Base-by-base conservation (phyloP, 192 early-diverging fungal genomes). In the Chytriomyces confervae region DNA sequence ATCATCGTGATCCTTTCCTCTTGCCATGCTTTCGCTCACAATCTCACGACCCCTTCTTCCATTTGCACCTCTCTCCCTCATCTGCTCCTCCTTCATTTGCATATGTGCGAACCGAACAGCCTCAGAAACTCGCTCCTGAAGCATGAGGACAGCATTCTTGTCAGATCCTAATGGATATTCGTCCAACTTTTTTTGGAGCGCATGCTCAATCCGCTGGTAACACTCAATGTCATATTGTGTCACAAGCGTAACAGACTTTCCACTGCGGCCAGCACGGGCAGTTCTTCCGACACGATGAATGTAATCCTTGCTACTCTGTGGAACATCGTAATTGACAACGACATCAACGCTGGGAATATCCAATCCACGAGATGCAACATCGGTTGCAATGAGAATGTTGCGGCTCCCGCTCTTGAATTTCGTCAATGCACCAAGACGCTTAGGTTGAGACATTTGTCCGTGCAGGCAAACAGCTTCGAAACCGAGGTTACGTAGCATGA, bases 221-320 rank as follows among this genome's bases (percentile, higher is more conserved):
- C 95, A 86, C 83, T 98, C 97, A 20, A 98, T 91, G 81, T 98
- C 97, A 77, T 98, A 80, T 91, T 93, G 76, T 83, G 88, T 74
- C 62, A 96, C 92, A 49, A 99, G 91, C 4, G 96, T 94, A 47
- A 99, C 77, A 2, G 94, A 91, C 64, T 92, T 88, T 79, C 97
- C 97, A 50, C 89, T 91, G 51, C 92, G 79, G 10, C 98, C 98
- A 0, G 98, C 98, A 82, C 98, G 89, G 7, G 97, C 97, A 8
- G 97, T 98, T 82, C 97, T 91, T 47, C 97, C 97, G 6, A 99
- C 96, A 48, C 97, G 88, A 81, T 99, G 97, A 77, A 99, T 96
- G 75, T 99, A 99, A 83, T 96, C 96, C 72, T 95, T 95, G 7
- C 93, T 90, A 75, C 93, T 92, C 24, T 94, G 87, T 16, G 97